Conservation (phyloP, 2,329 filamentous ascomycete genomes). For the Beauveria sp. region DNA sequence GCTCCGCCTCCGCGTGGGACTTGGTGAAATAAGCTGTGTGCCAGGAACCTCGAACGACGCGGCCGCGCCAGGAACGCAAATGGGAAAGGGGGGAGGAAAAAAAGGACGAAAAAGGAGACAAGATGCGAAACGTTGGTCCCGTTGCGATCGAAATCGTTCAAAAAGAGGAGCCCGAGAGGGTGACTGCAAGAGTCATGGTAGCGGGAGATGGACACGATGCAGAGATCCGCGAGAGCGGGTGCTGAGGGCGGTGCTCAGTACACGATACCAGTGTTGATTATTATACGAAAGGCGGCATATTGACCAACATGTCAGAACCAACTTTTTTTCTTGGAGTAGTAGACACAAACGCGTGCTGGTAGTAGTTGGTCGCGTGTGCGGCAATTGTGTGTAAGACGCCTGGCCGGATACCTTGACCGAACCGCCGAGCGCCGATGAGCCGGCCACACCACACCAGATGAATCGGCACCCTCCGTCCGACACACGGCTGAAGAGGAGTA, state of each 20-base stretch:
- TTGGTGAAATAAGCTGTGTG: too few relatives aligned
- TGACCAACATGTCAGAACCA: too few relatives aligned
- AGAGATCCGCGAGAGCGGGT: neutral
- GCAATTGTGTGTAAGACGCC: neutral
- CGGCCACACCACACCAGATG: neutral
- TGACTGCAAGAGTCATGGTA: neutral
- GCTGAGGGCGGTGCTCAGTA: too few relatives aligned
- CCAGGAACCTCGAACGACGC: too few relatives aligned
- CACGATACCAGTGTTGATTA: too few relatives aligned
- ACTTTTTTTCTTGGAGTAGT: neutral
- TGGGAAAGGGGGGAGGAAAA: neutral
- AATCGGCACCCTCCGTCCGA: neutral
- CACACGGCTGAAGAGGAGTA: too few relatives aligned
- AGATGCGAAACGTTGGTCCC: neutral
- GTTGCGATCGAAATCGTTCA: constrained; percentile 1
- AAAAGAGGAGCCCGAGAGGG: neutral
- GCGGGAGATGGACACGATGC: constrained; percentile 1
- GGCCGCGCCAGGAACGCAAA: too few relatives aligned
- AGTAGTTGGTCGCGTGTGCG: neutral
- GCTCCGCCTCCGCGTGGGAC: constrained; percentile 7
- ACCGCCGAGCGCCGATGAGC: neutral
- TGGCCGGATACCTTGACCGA: neutral
- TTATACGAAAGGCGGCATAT: too few relatives aligned
- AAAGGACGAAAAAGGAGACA: neutral
- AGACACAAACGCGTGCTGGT: neutral